Evolutionary conservation across 306 rosid genomes (phyloP).

Genomic region (Vigna unguiculata): DNA sequence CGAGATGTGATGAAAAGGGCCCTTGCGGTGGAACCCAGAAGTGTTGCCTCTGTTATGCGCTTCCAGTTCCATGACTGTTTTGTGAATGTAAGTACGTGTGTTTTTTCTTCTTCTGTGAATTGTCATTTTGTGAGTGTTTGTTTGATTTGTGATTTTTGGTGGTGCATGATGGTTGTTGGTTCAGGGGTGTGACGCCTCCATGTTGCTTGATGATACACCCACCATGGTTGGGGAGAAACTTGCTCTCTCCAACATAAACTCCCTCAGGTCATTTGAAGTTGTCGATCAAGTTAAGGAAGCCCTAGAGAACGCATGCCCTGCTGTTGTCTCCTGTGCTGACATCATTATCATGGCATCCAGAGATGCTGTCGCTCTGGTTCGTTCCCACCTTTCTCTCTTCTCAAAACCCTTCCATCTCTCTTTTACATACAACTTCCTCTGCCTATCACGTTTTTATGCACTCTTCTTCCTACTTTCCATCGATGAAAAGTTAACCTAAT

Average conservation of each 20-base stretch:
- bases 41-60: conserved; percentile 93
- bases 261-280: conserved; percentile 80
- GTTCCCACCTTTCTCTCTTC: conserved; percentile 33
- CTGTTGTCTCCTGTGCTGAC: conserved; percentile 91
- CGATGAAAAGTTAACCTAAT: no score
- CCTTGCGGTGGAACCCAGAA: conserved; percentile 64
- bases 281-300: conserved; percentile 77
- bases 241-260: conserved; percentile 79
- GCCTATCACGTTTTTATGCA: no score
- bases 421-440: no score
- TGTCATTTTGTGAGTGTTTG: conserved; percentile 4
- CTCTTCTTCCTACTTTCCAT: no score
- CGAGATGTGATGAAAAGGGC: conserved; percentile 72
- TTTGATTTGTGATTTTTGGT: background rate
- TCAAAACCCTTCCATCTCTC: background rate
- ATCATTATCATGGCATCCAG: conserved; percentile 84
- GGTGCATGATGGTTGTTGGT: no score
- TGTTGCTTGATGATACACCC: conserved; percentile 91
- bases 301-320: conserved; percentile 68
- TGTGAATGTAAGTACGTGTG: conserved; percentile 45
- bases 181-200: conserved; percentile 87
- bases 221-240: conserved; percentile 83
- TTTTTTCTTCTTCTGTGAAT: background rate
- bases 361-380: conserved; percentile 90
- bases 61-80: conserved; percentile 92